A percentile compares a stretch with the other conserved stretches of the same genome.
Evolutionary conservation across 371 early-diverging fungal genomes (phyloP).

Genomic region (Saksenaea oblongispora): DNA sequence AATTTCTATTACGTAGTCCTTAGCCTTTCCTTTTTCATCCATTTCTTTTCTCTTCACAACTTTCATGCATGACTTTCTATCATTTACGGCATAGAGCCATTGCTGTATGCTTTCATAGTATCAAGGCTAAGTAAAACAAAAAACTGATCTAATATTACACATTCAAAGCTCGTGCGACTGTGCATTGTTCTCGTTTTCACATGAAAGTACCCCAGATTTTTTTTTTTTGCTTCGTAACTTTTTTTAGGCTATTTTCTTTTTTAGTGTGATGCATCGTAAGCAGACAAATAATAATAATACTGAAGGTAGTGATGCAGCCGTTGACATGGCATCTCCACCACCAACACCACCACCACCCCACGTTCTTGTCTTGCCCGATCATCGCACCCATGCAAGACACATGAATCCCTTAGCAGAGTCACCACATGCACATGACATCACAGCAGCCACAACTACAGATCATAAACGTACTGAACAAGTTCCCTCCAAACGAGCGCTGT

Average conservation of each 20-base stretch:
- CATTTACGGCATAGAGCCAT: background rate
- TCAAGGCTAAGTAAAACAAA: too few species aligned
- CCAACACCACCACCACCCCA: slow-evolving; percentile 18
- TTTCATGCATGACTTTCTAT: background rate
- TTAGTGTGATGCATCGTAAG: too few species aligned
- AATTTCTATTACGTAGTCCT: background rate
- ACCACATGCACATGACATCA: background rate
- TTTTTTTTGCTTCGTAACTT: background rate
- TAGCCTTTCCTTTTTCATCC: background rate
- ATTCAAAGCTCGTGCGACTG: too few species aligned
- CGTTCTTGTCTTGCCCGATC: slow-evolving; percentile 2
- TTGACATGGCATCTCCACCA: slow-evolving; percentile 7
- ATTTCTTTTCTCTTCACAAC: background rate
- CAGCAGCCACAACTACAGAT: background rate
- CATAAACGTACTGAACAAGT: background rate
- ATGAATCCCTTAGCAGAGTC: background rate
- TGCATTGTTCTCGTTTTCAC: background rate
- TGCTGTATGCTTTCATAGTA: background rate
- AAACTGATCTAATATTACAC: too few species aligned
- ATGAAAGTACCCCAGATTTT: background rate
- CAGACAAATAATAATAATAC: too few species aligned
- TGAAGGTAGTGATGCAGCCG: background rate
- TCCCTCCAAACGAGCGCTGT: slow-evolving; percentile 25
- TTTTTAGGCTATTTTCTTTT: too few species aligned
- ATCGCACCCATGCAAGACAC: background rate